Percentiles rank a stretch among this genome's conserved stretches.
phyloP scores from a whole-genome alignment of 2,329 filamentous ascomycete genomes.

The Nakataea oryzae region DNA sequence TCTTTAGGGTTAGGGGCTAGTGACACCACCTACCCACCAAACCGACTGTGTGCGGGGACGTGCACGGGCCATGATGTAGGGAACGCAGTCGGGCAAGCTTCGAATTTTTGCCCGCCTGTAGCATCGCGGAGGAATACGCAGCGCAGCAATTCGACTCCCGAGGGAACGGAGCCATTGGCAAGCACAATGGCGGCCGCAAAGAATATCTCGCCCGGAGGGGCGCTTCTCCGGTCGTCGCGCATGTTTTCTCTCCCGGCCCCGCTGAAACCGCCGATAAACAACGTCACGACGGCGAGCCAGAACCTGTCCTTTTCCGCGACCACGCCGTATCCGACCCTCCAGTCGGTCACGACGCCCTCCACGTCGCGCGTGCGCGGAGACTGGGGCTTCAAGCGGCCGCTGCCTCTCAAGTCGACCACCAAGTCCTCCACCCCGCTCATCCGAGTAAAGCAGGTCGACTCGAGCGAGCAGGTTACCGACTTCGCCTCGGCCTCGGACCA shows the following conservation, averaged over 20 bases:
- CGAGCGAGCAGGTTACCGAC: conserved; percentile 80
- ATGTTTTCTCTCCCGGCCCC: conserved; percentile 79
- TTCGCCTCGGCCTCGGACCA: conserved; percentile 78
- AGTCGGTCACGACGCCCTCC: conserved; percentile 69
- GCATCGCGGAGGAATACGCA: not conserved
- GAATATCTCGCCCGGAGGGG: conserved; percentile 47
- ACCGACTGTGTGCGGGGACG: too few species aligned
- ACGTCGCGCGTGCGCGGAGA: conserved; percentile 69
- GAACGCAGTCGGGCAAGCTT: not conserved
- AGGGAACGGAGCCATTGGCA: not conserved
- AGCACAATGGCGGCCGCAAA: conserved; percentile 11
- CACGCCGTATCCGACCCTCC: conserved; percentile 66
- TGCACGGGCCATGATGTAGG: not conserved
- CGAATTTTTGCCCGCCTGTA: not conserved
- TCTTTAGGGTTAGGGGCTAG: not conserved
- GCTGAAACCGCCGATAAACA: conserved; percentile 49
- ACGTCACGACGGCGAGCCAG: conserved; percentile 33
- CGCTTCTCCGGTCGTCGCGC: conserved; percentile 74
- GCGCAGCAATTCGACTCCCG: not conserved
- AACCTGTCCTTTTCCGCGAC: conserved; percentile 61
- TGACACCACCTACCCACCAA: too few species aligned
- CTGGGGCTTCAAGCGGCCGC: conserved; percentile 82
- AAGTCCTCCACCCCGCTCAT: conserved; percentile 65
- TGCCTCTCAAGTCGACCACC: conserved; percentile 67
- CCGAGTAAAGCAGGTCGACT: conserved; percentile 69